Conservation (phyloP, 208 protist species). For the Crithidia acanthocephali region DNA sequence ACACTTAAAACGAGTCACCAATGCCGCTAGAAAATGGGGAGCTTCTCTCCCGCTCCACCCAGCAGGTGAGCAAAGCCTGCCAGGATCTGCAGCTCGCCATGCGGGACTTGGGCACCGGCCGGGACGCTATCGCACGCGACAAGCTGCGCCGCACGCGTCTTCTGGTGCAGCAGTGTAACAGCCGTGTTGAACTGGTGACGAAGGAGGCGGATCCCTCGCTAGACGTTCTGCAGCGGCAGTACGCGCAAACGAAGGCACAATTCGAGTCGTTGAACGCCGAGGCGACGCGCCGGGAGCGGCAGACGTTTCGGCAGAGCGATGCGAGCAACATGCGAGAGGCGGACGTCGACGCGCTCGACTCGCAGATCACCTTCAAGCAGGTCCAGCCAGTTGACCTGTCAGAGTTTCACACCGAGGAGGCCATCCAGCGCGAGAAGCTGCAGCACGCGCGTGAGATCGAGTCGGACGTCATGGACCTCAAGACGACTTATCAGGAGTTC, state of each 20-base stretch:
- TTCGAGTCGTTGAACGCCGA: conserved; percentile 60
- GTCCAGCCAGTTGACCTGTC: conserved; percentile 59
- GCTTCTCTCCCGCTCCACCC: conserved; percentile 47
- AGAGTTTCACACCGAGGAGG: conserved; percentile 74
- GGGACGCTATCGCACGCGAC: conserved; percentile 65
- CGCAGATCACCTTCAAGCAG: conserved; percentile 48
- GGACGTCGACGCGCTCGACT: conserved; percentile 26
- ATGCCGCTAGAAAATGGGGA: conserved; percentile 72
- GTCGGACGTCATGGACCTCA: conserved; percentile 75
- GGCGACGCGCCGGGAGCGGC: conserved; percentile 54
- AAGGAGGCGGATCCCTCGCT: conserved; percentile 31
- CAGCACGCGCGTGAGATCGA: conserved; percentile 74
- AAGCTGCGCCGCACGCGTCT: conserved; percentile 51
- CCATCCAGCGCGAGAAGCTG: conserved; percentile 74
- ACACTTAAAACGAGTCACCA: too few species aligned
- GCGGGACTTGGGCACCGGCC: conserved; percentile 56
- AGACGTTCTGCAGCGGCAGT: conserved; percentile 43
- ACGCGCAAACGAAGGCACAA: conserved; percentile 33
- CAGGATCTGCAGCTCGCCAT: conserved; percentile 54
- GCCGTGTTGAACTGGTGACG: conserved; percentile 33
- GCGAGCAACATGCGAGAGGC: conserved; percentile 6
- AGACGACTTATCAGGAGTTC: conserved; percentile 79
- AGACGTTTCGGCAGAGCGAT: conserved; percentile 53
- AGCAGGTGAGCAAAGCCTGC: conserved; percentile 59
- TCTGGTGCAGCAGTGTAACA: conserved; percentile 54